Evolutionary conservation across 2,329 filamentous ascomycete genomes (phyloP).

Genomic region (Neofusicoccum umdonicola): DNA sequence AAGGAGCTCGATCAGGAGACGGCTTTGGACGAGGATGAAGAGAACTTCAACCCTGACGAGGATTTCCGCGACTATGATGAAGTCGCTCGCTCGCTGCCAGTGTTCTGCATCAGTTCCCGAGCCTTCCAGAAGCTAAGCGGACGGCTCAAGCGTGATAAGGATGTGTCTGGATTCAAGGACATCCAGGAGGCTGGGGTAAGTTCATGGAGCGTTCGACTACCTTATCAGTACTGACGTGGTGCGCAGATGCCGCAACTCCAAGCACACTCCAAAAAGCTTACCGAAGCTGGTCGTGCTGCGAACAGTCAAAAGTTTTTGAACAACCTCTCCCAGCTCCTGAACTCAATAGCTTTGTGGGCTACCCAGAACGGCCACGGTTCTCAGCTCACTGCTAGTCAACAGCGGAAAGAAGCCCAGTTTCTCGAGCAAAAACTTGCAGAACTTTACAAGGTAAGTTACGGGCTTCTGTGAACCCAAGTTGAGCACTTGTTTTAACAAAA

Average conservation of each 20-base stretch:
- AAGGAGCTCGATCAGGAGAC: slow-evolving; percentile 59
- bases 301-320: slow-evolving; percentile 52
- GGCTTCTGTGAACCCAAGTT: not conserved
- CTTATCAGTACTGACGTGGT: not conserved
- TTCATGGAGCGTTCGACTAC: slow-evolving; percentile 18
- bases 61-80: slow-evolving; percentile 58
- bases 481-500: not conserved
- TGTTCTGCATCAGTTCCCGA: slow-evolving; percentile 64
- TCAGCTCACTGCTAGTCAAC: slow-evolving; percentile 41
- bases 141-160: slow-evolving; percentile 52
- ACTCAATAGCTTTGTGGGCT: slow-evolving; percentile 54
- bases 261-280: slow-evolving; percentile 58
- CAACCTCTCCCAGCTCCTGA: slow-evolving; percentile 50
- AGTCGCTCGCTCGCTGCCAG: slow-evolving; percentile 55
- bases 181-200: slow-evolving; percentile 53
- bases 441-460: slow-evolving; percentile 36
- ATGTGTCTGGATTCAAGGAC: slow-evolving; percentile 52
- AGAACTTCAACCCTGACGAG: slow-evolving; percentile 54
- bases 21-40: slow-evolving; percentile 53
- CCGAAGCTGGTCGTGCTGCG: slow-evolving; percentile 48
- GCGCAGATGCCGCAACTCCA: slow-evolving; percentile 53
- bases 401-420: slow-evolving; percentile 40
- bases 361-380: slow-evolving; percentile 42
- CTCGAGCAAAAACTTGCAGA: slow-evolving; percentile 39
- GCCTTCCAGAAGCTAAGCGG: slow-evolving; percentile 63